phyloP scores from a whole-genome alignment of 1,284 basidiomycete species.

The Puccinia novopanici region DNA sequence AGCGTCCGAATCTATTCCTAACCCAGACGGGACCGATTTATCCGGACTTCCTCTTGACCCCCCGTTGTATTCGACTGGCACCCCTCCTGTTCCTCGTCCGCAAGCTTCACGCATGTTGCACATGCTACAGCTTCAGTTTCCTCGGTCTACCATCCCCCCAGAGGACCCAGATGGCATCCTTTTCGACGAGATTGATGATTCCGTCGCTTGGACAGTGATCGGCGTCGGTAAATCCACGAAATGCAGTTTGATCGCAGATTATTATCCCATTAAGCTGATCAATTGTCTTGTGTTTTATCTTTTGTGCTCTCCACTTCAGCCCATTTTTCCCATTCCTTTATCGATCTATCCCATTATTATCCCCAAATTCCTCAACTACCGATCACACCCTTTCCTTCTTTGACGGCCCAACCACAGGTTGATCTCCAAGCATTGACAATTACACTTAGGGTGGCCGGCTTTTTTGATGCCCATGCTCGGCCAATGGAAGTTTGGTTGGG shows the following conservation, averaged over 20 bases:
- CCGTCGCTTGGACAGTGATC: conserved; percentile 91
- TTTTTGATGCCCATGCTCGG: conserved; percentile 45
- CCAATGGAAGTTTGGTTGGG: conserved; percentile 50
- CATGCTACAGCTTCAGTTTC: conserved; percentile 39
- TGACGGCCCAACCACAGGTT: conserved; percentile 28
- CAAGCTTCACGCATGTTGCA: conserved; percentile 13
- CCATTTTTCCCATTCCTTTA: conserved; percentile 49
- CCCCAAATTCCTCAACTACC: conserved; percentile 44
- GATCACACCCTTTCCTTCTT: conserved; percentile 41
- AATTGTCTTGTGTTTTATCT: not conserved
- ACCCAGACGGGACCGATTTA: conserved; percentile 9
- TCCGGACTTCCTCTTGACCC: conserved; percentile 4
- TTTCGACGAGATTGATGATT: conserved; percentile 86
- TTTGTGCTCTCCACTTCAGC: conserved; percentile 14
- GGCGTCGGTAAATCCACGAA: conserved; percentile 90
- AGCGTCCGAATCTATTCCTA: conserved; percentile 1
- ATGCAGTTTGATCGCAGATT: conserved; percentile 11
- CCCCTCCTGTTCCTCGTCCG: not conserved
- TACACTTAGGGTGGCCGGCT: conserved; percentile 21
- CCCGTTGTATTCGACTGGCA: not conserved
- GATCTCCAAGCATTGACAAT: conserved; percentile 33
- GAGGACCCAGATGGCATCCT: conserved; percentile 68
- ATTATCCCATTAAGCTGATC: not conserved
- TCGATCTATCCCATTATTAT: conserved; percentile 43
- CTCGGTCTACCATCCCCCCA: conserved; percentile 24